Percentiles rank a stretch among this genome's conserved stretches.
phyloP scores from a whole-genome alignment of 2,329 filamentous ascomycete genomes.

The Sarocladium oryzae region DNA sequence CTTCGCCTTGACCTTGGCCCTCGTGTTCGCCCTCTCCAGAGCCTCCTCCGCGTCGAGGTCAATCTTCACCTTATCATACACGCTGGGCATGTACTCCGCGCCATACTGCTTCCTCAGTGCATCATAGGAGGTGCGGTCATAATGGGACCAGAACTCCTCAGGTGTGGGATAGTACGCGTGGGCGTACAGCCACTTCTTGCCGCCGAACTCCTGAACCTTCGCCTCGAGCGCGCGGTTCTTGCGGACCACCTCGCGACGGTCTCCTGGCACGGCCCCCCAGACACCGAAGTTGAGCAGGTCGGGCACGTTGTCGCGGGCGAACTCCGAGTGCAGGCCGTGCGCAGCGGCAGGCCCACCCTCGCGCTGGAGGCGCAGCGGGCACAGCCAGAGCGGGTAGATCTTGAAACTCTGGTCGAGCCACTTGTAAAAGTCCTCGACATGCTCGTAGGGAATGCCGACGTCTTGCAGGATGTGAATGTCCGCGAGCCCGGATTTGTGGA shows the following conservation, averaged over 20 bases:
- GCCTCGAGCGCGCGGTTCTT: constrained; percentile 56
- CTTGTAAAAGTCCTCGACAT: constrained; percentile 35
- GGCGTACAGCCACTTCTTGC: constrained; percentile 66
- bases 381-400: constrained; percentile 52
- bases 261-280: constrained; percentile 45
- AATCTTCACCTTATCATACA: constrained; percentile 62
- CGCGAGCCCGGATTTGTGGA: constrained; percentile 54
- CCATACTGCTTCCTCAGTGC: constrained; percentile 50
- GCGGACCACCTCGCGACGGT: constrained; percentile 39
- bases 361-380: constrained; percentile 41
- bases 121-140: constrained; percentile 55
- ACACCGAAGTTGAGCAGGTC: constrained; percentile 56
- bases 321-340: constrained; percentile 42
- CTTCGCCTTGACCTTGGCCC: constrained; percentile 24
- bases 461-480: constrained; percentile 61
- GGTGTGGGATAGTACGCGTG: constrained; percentile 59
- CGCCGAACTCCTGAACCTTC: constrained; percentile 50
- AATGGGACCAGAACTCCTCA: constrained; percentile 62
- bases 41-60: constrained; percentile 29
- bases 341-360: constrained; percentile 30
- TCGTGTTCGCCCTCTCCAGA: constrained; percentile 17
- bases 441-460: constrained; percentile 43
- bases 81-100: constrained; percentile 52
- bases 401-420: constrained; percentile 39
- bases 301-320: constrained; percentile 28